Evolutionary conservation across 805 yeast species (phyloP).

Genomic region (Metschnikowia arizonensis): DNA sequence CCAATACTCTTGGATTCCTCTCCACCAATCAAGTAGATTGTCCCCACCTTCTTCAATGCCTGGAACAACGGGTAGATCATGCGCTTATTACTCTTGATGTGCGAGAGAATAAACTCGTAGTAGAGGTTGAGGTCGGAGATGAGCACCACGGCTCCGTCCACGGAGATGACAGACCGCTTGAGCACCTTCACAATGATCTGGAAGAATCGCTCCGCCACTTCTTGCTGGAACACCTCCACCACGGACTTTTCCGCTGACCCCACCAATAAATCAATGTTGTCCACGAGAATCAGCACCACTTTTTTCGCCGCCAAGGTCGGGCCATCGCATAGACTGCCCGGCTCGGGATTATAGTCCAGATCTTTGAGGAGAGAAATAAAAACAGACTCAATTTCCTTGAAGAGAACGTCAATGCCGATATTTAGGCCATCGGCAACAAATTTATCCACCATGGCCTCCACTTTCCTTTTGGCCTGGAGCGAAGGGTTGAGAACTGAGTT

Average conservation of each 20-base stretch:
- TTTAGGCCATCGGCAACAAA: slow-evolving; percentile 91
- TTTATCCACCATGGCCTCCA: slow-evolving; percentile 79
- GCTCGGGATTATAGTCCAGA: slow-evolving; percentile 56
- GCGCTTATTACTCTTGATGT: slow-evolving; percentile 53
- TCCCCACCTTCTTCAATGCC: slow-evolving; percentile 81
- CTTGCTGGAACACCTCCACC: slow-evolving; percentile 90
- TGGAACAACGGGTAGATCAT: slow-evolving; percentile 72
- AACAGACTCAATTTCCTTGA: slow-evolving; percentile 70
- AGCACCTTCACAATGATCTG: slow-evolving; percentile 70
- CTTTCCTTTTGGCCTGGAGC: slow-evolving; percentile 70
- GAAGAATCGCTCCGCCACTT: slow-evolving; percentile 84
- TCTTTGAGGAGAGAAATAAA: slow-evolving; percentile 53
- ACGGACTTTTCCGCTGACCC: slow-evolving; percentile 86
- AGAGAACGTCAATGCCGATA: slow-evolving; percentile 84
- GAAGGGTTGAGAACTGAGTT: slow-evolving; percentile 75
- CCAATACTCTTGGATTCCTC: slow-evolving; percentile 82
- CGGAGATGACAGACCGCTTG: slow-evolving; percentile 66
- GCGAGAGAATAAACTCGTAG: slow-evolving; percentile 57
- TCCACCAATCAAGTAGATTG: slow-evolving; percentile 67
- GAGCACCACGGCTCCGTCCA: slow-evolving; percentile 75
- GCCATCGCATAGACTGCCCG: slow-evolving; percentile 22
- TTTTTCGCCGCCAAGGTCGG: slow-evolving; percentile 62
- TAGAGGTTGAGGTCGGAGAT: slow-evolving; percentile 79
- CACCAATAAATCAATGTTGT: slow-evolving; percentile 67
- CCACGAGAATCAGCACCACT: slow-evolving; percentile 57